Percentiles rank a stretch among this genome's conserved stretches.
These are phyloP conservation scores for Medicago ruthenica DNA, from an alignment of 306 rosid genomes.

Conservation along the genomic window DNA sequence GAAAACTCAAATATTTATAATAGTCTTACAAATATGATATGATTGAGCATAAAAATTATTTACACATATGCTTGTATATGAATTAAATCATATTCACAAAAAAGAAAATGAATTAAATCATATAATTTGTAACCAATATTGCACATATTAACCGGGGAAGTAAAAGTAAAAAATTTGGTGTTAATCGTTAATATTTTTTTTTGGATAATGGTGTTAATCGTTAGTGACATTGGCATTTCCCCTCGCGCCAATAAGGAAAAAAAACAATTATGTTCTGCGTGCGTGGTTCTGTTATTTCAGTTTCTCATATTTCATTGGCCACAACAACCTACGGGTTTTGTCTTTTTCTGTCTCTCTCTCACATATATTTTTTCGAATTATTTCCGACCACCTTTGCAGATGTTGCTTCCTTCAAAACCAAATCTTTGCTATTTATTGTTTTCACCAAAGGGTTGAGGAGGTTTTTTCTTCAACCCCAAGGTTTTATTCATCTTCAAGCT, in stretches of 20 bases:
- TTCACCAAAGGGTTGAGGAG: constrained; percentile 41
- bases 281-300: constrained; percentile 3
- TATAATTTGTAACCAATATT: no score
- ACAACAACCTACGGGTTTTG: background rate
- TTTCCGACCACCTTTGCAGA: constrained; percentile 46
- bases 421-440: constrained; percentile 35
- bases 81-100: no score
- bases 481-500: constrained; percentile 45
- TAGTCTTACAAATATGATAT: no score
- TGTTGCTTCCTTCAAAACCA: constrained; percentile 9
- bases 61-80: no score
- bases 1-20: no score
- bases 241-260: background rate
- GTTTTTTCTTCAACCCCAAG: constrained; percentile 54
- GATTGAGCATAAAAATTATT: no score
- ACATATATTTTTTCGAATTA: background rate
- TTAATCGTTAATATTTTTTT: background rate
- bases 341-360: background rate
- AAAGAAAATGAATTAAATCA: no score
- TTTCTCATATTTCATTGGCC: background rate
- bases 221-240: background rate
- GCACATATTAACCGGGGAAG: no score
- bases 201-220: no score
- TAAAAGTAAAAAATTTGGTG: background rate
- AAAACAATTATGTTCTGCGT: background rate